Conservation (phyloP, 352 stramenopile genomes). For the Phytophthora ohioensis region DNA sequence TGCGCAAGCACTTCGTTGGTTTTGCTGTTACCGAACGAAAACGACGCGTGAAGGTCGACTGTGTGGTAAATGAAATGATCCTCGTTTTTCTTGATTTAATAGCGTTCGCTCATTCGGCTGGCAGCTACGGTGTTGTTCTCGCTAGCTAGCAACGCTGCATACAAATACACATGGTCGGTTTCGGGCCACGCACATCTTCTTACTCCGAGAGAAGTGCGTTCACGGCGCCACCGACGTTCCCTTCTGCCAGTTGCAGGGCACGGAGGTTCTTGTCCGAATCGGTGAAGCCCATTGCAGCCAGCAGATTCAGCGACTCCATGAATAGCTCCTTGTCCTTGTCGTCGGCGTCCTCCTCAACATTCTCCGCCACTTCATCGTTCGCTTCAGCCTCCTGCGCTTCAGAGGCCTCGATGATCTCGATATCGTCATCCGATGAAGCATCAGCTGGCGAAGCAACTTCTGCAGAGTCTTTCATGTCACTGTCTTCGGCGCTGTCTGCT, state of each 20-base stretch:
- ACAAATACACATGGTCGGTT: constrained; percentile 22
- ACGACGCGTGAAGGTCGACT: neutral
- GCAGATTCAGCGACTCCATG: constrained; percentile 49
- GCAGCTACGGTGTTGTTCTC: constrained; percentile 3
- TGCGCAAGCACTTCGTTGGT: no score
- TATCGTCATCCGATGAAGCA: constrained; percentile 40
- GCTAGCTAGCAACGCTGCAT: constrained; percentile 11
- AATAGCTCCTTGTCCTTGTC: constrained; percentile 33
- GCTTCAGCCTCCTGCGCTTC: constrained; percentile 41
- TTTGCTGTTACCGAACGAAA: no score
- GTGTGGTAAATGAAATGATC: neutral
- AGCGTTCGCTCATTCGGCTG: neutral
- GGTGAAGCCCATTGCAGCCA: constrained; percentile 72
- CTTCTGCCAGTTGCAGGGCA: constrained; percentile 51
- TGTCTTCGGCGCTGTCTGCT: constrained; percentile 22
- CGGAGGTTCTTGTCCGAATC: constrained; percentile 57
- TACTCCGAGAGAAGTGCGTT: constrained; percentile 63
- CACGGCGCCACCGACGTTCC: constrained; percentile 59
- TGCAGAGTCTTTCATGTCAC: constrained; percentile 21
- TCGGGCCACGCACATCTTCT: neutral
- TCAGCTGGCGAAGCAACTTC: constrained; percentile 21
- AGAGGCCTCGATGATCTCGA: constrained; percentile 46
- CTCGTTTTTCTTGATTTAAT: constrained; percentile 3
- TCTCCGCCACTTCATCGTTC: neutral
- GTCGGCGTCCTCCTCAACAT: neutral